phyloP scores from a whole-genome alignment of 768 basidiomycete genomes.

The Tulasnella sp. region DNA sequence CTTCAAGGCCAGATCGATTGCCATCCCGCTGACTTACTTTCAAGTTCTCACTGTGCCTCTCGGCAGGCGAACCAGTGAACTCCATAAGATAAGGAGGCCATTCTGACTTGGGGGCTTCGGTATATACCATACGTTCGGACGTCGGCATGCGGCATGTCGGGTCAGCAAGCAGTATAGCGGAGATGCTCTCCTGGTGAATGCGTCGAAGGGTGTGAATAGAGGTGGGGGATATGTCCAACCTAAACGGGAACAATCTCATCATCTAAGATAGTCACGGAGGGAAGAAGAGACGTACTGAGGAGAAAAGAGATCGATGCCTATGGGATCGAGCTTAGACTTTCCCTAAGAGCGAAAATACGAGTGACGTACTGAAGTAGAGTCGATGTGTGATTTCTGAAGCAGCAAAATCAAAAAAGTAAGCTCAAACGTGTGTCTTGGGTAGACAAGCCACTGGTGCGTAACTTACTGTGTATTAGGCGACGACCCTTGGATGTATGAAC shows the following conservation, averaged over 20 bases:
- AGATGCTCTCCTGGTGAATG: constrained; percentile 71
- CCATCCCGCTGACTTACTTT: constrained; percentile 42
- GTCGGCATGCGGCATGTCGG: constrained; percentile 48
- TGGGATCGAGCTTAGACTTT: neutral
- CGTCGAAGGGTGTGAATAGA: constrained; percentile 55
- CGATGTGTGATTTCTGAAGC: constrained; percentile 43
- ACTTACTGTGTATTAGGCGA: constrained; percentile 49
- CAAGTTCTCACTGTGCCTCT: constrained; percentile 66
- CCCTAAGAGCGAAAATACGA: neutral
- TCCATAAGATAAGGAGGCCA: constrained; percentile 60
- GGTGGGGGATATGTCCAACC: constrained; percentile 44
- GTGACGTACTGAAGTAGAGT: constrained; percentile 59
- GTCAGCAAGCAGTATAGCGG: constrained; percentile 51
- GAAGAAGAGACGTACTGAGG: constrained; percentile 38
- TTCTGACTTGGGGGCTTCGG: constrained; percentile 43
- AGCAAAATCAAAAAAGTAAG: neutral
- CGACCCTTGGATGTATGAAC: constrained; percentile 44
- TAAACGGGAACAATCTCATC: constrained; percentile 22
- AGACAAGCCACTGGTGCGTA: neutral
- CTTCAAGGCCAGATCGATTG: too few relatives aligned
- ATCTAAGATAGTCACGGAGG: neutral
- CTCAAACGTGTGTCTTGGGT: constrained; percentile 9
- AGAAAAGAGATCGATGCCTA: constrained; percentile 73
- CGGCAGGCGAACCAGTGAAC: constrained; percentile 52
- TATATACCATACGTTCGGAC: constrained; percentile 45